Percentiles rank a stretch among this genome's conserved stretches.
Evolutionary conservation across 441 rosid genomes (phyloP).

Genomic region (Populus hybrid): DNA sequence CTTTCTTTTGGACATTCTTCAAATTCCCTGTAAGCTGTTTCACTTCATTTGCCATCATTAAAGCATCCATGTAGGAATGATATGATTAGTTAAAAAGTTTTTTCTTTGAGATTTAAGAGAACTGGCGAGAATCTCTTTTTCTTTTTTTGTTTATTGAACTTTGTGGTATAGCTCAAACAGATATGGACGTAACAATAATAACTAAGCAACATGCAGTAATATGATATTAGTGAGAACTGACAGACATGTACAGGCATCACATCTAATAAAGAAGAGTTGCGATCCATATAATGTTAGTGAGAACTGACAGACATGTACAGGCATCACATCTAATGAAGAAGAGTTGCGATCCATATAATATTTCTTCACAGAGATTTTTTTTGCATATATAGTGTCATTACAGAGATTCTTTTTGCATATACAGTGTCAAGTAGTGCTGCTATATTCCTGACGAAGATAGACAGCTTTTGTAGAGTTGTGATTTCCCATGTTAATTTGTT

Average conservation of each 20-base stretch:
- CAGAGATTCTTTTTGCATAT: too few relatives aligned
- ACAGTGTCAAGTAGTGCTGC: too few relatives aligned
- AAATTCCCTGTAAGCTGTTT: not conserved
- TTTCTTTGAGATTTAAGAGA: not conserved
- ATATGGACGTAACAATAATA: not conserved
- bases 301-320: too few relatives aligned
- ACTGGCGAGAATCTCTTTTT: not conserved
- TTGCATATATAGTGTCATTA: not conserved
- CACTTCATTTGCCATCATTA: not conserved
- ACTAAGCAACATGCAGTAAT: not conserved
- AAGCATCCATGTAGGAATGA: not conserved
- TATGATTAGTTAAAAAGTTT: not conserved
- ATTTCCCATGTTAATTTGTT: too few relatives aligned
- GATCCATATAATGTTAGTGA: too few relatives aligned
- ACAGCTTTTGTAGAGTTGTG: too few relatives aligned
- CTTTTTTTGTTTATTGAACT: not conserved
- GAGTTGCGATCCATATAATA: too few relatives aligned
- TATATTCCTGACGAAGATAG: too few relatives aligned
- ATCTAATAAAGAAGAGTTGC: too few relatives aligned
- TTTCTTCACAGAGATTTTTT: not conserved
- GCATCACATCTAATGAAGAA: not conserved
- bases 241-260: too few relatives aligned
- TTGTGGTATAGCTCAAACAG: not conserved
- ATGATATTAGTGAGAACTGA: not conserved
- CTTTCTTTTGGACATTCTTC: not conserved